These are phyloP conservation scores for Dioszegia crocea DNA, from an alignment of 768 basidiomycete species.

Conservation along the genomic window DNA sequence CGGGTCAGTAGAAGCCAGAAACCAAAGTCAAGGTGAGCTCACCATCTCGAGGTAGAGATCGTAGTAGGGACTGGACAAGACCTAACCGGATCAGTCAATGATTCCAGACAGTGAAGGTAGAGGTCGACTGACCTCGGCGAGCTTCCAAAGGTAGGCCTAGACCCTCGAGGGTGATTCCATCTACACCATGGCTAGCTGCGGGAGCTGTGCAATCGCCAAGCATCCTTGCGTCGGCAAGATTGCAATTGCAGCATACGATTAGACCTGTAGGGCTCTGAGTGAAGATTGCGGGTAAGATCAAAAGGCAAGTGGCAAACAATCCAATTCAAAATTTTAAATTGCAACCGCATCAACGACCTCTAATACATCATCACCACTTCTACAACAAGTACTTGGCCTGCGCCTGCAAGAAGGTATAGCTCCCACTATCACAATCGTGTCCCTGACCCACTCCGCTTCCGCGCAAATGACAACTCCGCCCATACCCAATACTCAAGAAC, in stretches of 20 bases:
- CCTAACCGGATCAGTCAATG: conserved; percentile 9
- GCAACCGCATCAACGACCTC: too few relatives aligned
- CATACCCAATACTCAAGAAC: conserved; percentile 32
- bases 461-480: conserved; percentile 20
- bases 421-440: conserved; percentile 37
- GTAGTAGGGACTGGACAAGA: conserved; percentile 20
- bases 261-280: too few relatives aligned
- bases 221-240: too few relatives aligned
- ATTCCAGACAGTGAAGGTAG: neutral
- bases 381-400: conserved; percentile 20
- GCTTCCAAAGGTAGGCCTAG: conserved; percentile 14
- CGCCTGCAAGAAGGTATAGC: conserved; percentile 30
- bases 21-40: neutral
- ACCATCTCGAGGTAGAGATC: conserved; percentile 41
- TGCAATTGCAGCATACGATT: too few relatives aligned
- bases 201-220: too few relatives aligned
- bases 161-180: neutral
- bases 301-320: too few relatives aligned
- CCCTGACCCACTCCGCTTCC: conserved; percentile 36
- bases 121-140: conserved; percentile 9
- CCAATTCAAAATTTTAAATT: too few relatives aligned
- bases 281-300: too few relatives aligned
- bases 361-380: neutral
- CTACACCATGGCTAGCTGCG: neutral
- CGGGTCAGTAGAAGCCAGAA: neutral